Evolutionary conservation across 306 rosid genomes (phyloP).

Genomic region (Hippophae tibetana): DNA sequence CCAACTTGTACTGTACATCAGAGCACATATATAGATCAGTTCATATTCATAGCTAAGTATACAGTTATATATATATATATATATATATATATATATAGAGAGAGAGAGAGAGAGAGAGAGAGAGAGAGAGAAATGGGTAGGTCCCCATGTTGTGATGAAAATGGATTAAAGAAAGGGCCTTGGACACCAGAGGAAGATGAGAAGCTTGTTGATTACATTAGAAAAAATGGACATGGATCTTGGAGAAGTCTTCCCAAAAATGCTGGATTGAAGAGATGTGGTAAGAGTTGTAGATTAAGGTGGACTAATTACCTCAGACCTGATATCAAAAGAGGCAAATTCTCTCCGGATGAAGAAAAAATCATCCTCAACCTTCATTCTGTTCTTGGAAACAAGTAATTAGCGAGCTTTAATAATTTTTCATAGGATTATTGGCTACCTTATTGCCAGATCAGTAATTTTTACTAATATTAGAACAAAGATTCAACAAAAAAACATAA

Average conservation of each 20-base stretch:
- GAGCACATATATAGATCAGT: too few species aligned
- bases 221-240: constrained; percentile 57
- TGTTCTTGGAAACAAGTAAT: constrained; percentile 69
- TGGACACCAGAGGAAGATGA: constrained; percentile 91
- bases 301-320: constrained; percentile 88
- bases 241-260: constrained; percentile 78
- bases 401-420: background rate
- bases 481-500: too few species aligned
- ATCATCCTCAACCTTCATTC: constrained; percentile 75
- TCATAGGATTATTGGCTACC: background rate
- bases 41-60: constrained; percentile 6
- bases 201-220: constrained; percentile 48
- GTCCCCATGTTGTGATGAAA: constrained; percentile 60
- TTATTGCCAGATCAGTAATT: background rate
- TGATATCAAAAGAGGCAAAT: constrained; percentile 83
- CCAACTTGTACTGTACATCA: too few species aligned
- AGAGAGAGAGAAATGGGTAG: constrained; percentile 46
- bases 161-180: constrained; percentile 76
- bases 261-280: constrained; percentile 84
- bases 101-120: background rate
- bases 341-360: constrained; percentile 61
- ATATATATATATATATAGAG: background rate
- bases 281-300: constrained; percentile 81
- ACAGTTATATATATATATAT: background rate
- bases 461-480: background rate